Conservation (phyloP, 1,139 yeast genomes). For the Sugiyamaella paludigena region DNA sequence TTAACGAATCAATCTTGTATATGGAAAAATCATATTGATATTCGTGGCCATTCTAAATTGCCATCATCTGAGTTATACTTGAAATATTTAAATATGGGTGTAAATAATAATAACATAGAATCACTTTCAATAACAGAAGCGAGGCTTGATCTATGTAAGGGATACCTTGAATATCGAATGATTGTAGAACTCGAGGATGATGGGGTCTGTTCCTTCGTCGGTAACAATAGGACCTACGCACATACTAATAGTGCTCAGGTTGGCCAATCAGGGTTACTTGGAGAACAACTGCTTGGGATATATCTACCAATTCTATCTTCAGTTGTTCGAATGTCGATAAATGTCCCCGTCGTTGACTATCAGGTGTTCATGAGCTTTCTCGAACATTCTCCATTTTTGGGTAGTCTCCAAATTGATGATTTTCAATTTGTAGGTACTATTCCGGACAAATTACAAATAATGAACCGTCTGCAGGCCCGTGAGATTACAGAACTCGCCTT, state of each 20-base stretch:
- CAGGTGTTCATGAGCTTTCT: constrained; percentile 1
- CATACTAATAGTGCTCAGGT: no score
- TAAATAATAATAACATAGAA: background rate
- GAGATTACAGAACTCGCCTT: background rate
- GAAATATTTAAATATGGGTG: constrained; percentile 1
- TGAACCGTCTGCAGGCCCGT: no score
- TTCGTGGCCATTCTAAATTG: background rate
- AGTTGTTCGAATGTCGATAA: background rate
- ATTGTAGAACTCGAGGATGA: no score
- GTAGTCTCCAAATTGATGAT: background rate
- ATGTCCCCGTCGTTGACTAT: background rate
- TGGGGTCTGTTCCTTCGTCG: no score
- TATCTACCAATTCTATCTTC: no score
- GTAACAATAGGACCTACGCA: no score
- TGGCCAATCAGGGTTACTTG: no score
- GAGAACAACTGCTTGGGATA: no score
- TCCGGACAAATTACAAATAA: background rate
- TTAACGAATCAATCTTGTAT: constrained; percentile 4
- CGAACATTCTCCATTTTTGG: background rate
- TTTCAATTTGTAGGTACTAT: constrained; percentile 1
- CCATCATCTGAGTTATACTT: background rate
- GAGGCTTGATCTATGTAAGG: background rate
- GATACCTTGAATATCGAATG: no score
- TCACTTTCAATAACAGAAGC: background rate
- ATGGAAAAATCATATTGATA: constrained; percentile 5